Base-by-base conservation (phyloP, 192 early-diverging fungal species). In the Coemansia umbellata region DNA sequence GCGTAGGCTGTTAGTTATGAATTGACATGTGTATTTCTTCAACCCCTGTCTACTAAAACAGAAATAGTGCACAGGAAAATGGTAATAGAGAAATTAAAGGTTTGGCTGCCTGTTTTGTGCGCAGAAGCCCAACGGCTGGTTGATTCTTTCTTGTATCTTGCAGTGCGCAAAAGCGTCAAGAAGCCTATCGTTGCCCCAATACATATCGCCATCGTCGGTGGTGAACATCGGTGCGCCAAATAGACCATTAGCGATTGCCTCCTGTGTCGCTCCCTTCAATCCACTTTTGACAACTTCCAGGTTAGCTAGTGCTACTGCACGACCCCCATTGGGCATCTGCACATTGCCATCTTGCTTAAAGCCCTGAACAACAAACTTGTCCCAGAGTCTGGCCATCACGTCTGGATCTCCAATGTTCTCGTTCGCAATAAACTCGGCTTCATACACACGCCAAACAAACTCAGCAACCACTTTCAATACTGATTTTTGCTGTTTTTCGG, bases 151-250 rank as follows among this genome's bases (percentile, higher is more conserved):
- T n/a, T 63, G 31, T 14, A 41, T 4, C 33, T 50, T 31, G 71
- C 54, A 49, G 54, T 72, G 51, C 27, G 55, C 18, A 39, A 67
- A 7, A 28, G 80, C 64, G 18, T 75, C 74, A 54, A 74, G 15
- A 13, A 81, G 53, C 5, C 78, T 64, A 53, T 83, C 82, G 31
- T 79, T 80, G 43, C 82, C 82, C 80, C 80, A 83, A 60, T 81
- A 83, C 41, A 80, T 55, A 37, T 67, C 60, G 30, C 74, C 69
- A 23, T 81, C 77, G 5, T 69, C 70, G 17, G 79, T 74, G 5
- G 78, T 66, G 19, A 83, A 80, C 22, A 69, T 69, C 14, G 82
- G 82, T 5, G 69, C 80, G 11, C 80, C 82, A 64, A 83, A 83
- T 44, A 78, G 50, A 0, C 63, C 63, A 39, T 31, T 17, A 4